Base-by-base conservation (phyloP, 805 yeast genomes). In the Torulaspora delbrueckii region DNA sequence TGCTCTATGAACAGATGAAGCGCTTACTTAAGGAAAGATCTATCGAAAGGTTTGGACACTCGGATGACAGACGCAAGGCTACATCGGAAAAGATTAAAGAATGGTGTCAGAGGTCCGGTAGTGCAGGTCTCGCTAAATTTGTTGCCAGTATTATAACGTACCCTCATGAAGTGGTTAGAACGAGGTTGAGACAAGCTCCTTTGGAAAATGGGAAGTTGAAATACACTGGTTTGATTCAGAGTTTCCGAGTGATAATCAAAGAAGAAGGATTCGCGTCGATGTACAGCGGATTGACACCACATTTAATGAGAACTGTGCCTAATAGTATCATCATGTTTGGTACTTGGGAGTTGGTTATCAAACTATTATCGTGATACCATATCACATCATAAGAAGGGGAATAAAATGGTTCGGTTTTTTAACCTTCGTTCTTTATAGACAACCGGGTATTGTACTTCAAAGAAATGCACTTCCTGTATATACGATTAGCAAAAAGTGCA, bases 301-400 rank as follows among this genome's bases (percentile, higher is more conserved):
- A 93, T 68, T 71, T 93, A 59, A 77, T 93, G 71, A 79, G 99
- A 67, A 93, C 99, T 0, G 99, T 93, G 42, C 99, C 99, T 3
- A 93, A 93, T 68, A 86, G 96, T 60, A 89, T 93, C 63, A 91
- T 93, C 56, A 93, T 93, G 99, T 93, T 93, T 72, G 99, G 99
- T 37, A 90, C 98, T 3, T 93, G 98, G 98, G 99, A 93, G 63
- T 65, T 93, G 27, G 80, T 85, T 45, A 80, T 84, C 39, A 76
- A 75, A 46, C 54, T 78, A n/a, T 65, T 82, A 23, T 76, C 82
- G 12, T 67, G 55, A 39, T n/a, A n/a, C n/a, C 28, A 23, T 23
- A 9, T 28, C 10, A 27, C 18, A 28, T 28, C 34, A 28, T 6
- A 14, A 14, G 12, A 10, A 16, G 34, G 9, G 18, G 34, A 16